Evolutionary conservation across 768 basidiomycete genomes (phyloP).

Genomic region (Tricholoma bakamatsutake): DNA sequence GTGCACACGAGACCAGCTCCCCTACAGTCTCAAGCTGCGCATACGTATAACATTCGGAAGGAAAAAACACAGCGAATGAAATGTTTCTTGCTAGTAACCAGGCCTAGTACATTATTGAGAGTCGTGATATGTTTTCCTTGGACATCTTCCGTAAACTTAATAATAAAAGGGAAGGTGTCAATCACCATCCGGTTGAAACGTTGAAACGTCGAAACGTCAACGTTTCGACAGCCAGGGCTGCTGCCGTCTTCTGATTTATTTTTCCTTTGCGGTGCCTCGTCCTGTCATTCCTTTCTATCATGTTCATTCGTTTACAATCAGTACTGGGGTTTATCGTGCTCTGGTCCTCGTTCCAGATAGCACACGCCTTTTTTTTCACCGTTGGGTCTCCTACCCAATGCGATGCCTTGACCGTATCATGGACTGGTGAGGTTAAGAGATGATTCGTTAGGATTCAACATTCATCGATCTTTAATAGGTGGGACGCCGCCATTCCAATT

Average conservation of each 20-base stretch:
- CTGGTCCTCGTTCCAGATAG: conserved; percentile 17
- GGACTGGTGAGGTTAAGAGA: conserved; percentile 44
- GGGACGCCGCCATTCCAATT: conserved; percentile 50
- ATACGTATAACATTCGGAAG: too few species aligned
- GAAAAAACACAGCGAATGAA: too few species aligned
- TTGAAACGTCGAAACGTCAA: too few species aligned
- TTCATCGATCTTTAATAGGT: conserved; percentile 31
- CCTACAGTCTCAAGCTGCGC: too few species aligned
- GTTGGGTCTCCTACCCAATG: conserved; percentile 47
- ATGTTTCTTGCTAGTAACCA: too few species aligned
- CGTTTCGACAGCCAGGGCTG: too few species aligned
- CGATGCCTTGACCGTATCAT: conserved; percentile 52
- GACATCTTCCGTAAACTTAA: too few species aligned
- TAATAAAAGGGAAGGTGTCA: too few species aligned
- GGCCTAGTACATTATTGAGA: too few species aligned
- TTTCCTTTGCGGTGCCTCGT: conserved; percentile 8
- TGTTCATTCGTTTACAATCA: not conserved
- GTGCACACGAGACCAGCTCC: too few species aligned
- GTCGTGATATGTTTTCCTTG: too few species aligned
- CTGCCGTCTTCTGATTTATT: too few species aligned
- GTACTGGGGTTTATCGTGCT: conserved; percentile 19
- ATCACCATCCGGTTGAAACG: not conserved
- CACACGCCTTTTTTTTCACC: conserved; percentile 42
- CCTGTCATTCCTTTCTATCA: conserved; percentile 13
- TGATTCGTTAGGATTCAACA: not conserved